These are phyloP conservation scores for Coelastrella sp. DNA, from an alignment of 139 green algal genomes.

Conservation along the genomic window DNA sequence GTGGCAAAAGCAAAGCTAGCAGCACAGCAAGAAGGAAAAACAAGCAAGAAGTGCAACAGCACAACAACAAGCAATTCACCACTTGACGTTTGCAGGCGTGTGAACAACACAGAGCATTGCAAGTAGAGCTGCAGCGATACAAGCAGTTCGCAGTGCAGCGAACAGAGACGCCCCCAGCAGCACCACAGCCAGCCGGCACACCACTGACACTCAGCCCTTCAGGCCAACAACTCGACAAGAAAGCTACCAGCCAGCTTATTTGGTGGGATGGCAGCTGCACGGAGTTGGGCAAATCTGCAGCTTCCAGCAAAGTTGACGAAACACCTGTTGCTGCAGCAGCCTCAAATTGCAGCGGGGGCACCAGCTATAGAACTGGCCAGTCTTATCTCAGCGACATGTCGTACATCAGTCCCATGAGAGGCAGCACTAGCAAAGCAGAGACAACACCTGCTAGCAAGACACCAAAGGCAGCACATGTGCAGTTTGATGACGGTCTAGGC, in stretches of 20 bases:
- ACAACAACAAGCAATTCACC: too few species aligned
- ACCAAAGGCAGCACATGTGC: not conserved
- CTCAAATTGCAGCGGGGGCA: not conserved
- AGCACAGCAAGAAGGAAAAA: too few species aligned
- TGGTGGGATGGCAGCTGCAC: not conserved
- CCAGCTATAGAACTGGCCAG: not conserved
- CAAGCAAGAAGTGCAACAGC: too few species aligned
- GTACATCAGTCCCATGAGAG: constrained; percentile 29
- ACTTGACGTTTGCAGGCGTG: too few species aligned
- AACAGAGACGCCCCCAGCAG: too few species aligned
- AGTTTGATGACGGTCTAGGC: not conserved
- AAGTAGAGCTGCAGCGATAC: too few species aligned
- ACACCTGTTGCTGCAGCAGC: not conserved
- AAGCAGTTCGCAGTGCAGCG: too few species aligned
- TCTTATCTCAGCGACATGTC: constrained; percentile 3
- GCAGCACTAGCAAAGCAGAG: not conserved
- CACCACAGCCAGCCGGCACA: not conserved
- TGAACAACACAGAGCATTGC: too few species aligned
- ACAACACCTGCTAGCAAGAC: not conserved
- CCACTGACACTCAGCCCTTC: constrained; percentile 5
- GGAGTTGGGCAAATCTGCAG: not conserved
- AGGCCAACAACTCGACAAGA: constrained; percentile 5
- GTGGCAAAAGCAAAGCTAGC: too few species aligned
- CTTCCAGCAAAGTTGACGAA: not conserved
- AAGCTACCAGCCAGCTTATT: constrained; percentile 32